Conservation (phyloP, 2,329 filamentous ascomycete species). For the Botrytis fabae region DNA sequence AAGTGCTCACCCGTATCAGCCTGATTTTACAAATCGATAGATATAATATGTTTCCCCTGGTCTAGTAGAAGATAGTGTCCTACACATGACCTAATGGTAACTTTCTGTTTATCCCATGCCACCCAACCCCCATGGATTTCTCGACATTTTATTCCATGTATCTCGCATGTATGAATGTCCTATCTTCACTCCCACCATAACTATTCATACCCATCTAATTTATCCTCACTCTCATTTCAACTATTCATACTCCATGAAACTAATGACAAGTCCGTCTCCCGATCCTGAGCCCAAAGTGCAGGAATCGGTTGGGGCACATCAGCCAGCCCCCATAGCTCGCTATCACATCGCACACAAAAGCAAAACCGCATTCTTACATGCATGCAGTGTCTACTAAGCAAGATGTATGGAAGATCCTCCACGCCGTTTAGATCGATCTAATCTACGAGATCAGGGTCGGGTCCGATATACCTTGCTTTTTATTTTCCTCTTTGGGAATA, state of each 20-base stretch:
- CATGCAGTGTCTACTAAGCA: background rate
- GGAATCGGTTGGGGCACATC: background rate
- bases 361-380: background rate
- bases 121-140: background rate
- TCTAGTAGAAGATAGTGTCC: background rate
- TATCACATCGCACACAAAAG: background rate
- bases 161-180: background rate
- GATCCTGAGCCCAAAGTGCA: background rate
- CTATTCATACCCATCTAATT: background rate
- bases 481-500: background rate
- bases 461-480: background rate
- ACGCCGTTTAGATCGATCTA: background rate
- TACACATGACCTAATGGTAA: background rate
- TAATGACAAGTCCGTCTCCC: background rate
- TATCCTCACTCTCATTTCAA: background rate
- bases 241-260: background rate
- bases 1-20: background rate
- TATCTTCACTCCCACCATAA: background rate
- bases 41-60: background rate
- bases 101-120: background rate
- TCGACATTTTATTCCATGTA: background rate
- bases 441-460: background rate
- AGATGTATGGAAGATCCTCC: slow-evolving; percentile 5
- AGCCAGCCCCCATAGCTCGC: background rate
- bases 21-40: background rate